Evolutionary conservation across 1,284 basidiomycete genomes (phyloP), one percentile per base, ranked within the genome.

Genomic region (Puccinia coronata): DNA sequence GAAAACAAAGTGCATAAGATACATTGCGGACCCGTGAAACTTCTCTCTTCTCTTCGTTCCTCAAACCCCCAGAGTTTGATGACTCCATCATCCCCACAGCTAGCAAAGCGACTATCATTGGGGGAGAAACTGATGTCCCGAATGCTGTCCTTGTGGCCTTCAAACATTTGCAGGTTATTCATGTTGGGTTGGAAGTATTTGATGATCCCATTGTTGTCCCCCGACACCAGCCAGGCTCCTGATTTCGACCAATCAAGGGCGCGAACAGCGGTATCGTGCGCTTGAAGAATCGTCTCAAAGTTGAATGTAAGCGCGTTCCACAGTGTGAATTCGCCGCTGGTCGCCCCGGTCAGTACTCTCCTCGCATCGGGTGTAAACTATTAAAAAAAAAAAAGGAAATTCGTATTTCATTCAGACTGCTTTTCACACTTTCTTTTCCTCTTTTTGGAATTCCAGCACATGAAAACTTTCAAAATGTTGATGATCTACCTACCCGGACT

Each of bases 291-390:
- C 0, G 96, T 98, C 87, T 99, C 96, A 86, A 99, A 99, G 88
- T 99, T 98, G 91, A 98, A 99, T 0, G 96, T 98, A 43, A 97
- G 89, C 25, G 96, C 96, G 85, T 99, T 99, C 96, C 97, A 99
- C 6, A 99, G 90, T 0, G 96, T 98, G 87, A 99, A 98, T 87
- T 99, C 96, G 78, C 97, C 97, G 83, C 93, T 95, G 39, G 95
- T 95, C 23, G 95, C 96, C 34, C 96, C 96, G 0, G 97, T 99
- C 63, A 99, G 88, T 39, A 98, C 89, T 6, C 96, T 91, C 34
- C 96, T 90, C 61, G 92, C 94, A 87, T 98, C 96, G 0, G 96
- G 96, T 41, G 95, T 98, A 95, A 96, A 99, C 93, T 96, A 1
- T 55, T 14, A 12, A 20, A 55, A 23, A 51, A 39, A 80, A 61